Base-by-base conservation (phyloP, 345 rosid species). In the Gossypium arboreum region DNA sequence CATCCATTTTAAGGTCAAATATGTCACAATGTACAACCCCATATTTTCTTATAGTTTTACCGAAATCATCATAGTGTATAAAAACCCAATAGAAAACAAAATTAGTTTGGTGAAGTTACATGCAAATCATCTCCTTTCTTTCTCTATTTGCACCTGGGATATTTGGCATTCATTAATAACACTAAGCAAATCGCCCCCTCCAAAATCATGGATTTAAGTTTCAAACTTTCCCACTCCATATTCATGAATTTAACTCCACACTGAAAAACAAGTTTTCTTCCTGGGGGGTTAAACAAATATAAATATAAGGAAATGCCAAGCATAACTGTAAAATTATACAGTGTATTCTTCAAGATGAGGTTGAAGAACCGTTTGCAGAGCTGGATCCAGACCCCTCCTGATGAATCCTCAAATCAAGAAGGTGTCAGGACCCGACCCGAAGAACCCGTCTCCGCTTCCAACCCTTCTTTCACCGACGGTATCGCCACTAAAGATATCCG, bases 401-500 rank as follows among this genome's bases (percentile, higher is more conserved):
- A 88, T 59, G 85, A 84, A 3, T 71, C 89, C 3, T 73, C 90
- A 48, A 78, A 82, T 78, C 73, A 86, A 0, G 88, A 88, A 27
- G 96, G 97, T 12, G 86, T 90, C 73, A 86, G 92, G 2, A 85
- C 98, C 77, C 89, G 97, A 57, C 87, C 98, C 18, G 93, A 94
- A 24, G 98, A 92, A 77, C 79, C 98, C 41, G 91, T 86, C 8
- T 76, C 88, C 61, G 80, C 98, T 25, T 73, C 91, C 62, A 91
- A 91, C 70, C 98, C 98, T 20, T 81, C 86, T 22, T 91, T 94
- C 41, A 34, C 41, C 41, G 7, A 34, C 41, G 41, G 41, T 34
- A 94, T 92, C 60, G 98, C 98, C 48, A 92, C 98, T 50, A 92
- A 91, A 84, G 98, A 94, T 76, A 91, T 94, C 82, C 98, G 90